Evolutionary conservation across 1,284 basidiomycete species (phyloP).

Genomic region (Fomitopsis pinicola): DNA sequence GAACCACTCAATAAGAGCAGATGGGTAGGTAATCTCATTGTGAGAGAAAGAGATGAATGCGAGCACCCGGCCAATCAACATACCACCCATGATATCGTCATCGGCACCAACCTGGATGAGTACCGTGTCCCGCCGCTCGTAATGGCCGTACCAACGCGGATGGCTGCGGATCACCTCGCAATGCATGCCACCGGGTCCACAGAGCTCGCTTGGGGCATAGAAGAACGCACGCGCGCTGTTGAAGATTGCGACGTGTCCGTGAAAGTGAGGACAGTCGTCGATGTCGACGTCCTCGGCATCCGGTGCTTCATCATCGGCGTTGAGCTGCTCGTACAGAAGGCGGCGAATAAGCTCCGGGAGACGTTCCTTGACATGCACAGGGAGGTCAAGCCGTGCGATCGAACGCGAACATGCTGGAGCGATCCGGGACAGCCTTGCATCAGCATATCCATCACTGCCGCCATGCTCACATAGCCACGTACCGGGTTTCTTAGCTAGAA

Average conservation of each 20-base stretch:
- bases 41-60: constrained; percentile 8
- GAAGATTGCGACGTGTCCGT: background rate
- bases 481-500: background rate
- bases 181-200: constrained; percentile 16
- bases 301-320: background rate
- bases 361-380: background rate
- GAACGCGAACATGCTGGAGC: background rate
- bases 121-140: background rate
- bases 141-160: background rate
- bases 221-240: constrained; percentile 8
- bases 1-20: constrained; percentile 18
- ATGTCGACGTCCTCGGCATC: background rate
- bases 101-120: background rate
- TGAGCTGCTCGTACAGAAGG: constrained; percentile 8
- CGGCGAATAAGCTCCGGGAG: constrained; percentile 7
- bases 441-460: background rate
- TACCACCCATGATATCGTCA: background rate
- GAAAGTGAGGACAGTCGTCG: constrained; percentile 1
- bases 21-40: constrained; percentile 8
- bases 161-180: background rate
- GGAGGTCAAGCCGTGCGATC: background rate
- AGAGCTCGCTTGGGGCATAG: constrained; percentile 21
- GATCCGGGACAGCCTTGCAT: background rate
- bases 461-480: background rate
- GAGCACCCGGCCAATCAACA: background rate